Evolutionary conservation across 768 basidiomycete species (phyloP), one percentile per base, ranked within the genome.

Genomic region (Mycena floridula): DNA sequence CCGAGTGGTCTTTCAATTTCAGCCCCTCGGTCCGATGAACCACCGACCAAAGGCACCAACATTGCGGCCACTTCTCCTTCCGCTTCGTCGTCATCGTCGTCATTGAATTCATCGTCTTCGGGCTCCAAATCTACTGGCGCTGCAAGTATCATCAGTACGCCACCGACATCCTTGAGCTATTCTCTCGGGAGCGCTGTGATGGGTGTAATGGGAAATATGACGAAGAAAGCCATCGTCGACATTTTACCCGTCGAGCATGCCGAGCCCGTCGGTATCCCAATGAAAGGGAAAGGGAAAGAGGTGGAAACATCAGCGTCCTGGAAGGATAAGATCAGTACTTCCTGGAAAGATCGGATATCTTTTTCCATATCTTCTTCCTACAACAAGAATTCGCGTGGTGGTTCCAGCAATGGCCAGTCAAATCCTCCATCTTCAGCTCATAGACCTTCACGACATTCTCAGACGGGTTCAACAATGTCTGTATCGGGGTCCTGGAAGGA

Each of bases 71-170:
- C 62, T 40, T 61, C 65, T 7, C 65, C 73, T 11, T 72, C 74
- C 20, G 65, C 72, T 3, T 69, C 74, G 0, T 81, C 79, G 0
- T 79, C 77, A 1, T 74, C 77, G 7, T 72, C 76, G 4, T 78
- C 76, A 1, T 61, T 74, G 40, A 69, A 69, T 9, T 77, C 74
- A 12, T 67, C 66, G 15, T 50, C 53, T 6, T 51, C 54, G 9
- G 50, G 53, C 43, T 47, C 57, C 37, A 62, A 66, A 16, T 57
- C 61, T 20, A 59, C 61, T 32, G 66, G 64, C 9, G 67, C 72
- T 7, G 65, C 64, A 47, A 73, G 72, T 46, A 61, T 67, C 13
- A 61, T 71, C 47, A 79, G 76, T 54, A 81, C 76, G 8, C 79
- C 79, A 4, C 77, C 76, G 11, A 81, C 79, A 15, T 79, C 79